Conservation (phyloP, 495 filamentous ascomycete genomes). For the Talaromyces proteolyticus region DNA sequence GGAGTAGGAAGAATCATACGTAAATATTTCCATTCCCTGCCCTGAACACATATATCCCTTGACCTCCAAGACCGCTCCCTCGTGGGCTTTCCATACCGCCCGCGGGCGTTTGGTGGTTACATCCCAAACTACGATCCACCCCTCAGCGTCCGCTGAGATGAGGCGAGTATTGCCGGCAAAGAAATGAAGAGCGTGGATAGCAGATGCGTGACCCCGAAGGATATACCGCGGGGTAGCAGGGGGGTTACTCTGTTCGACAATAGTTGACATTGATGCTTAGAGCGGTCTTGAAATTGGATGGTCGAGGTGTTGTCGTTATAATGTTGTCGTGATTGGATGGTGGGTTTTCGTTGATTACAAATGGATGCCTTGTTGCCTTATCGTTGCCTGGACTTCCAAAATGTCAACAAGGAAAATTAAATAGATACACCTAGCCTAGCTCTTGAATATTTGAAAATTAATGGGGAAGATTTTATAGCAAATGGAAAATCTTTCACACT, state of each 20-base stretch:
- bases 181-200: slow-evolving; percentile 75
- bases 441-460: no score
- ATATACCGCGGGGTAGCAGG: slow-evolving; percentile 76
- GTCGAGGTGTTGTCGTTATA: no score
- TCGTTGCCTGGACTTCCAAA: not conserved
- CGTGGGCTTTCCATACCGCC: slow-evolving; percentile 84
- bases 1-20: slow-evolving; percentile 49
- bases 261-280: not conserved
- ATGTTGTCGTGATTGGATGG: not conserved
- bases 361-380: not conserved
- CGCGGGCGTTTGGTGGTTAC: slow-evolving; percentile 73
- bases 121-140: slow-evolving; percentile 85
- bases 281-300: no score
- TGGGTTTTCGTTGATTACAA: no score
- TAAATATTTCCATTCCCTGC: slow-evolving; percentile 50
- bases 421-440: no score
- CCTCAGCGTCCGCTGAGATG: slow-evolving; percentile 82
- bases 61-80: slow-evolving; percentile 68
- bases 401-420: no score
- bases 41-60: slow-evolving; percentile 45
- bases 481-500: no score
- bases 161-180: slow-evolving; percentile 68
- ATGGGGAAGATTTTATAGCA: no score
- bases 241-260: slow-evolving; percentile 16
- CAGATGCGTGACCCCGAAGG: slow-evolving; percentile 77